Evolutionary conservation across 129 eudicot genomes (phyloP), one percentile per base, ranked within the genome.

Genomic region (Lactuca sativa): DNA sequence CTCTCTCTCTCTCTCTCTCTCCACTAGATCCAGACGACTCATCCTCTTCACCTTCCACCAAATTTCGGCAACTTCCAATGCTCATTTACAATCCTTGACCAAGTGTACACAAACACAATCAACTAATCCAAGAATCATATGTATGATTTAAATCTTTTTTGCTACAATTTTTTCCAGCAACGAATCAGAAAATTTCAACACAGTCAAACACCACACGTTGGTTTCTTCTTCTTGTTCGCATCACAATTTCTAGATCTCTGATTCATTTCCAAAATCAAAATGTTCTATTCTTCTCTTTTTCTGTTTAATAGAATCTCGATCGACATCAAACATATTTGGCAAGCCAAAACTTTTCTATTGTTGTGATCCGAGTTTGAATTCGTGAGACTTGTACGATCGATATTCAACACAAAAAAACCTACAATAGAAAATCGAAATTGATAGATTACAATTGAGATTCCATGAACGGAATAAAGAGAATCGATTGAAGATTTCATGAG

Each of bases 321-420:
- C 7, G 97, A 79, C 66, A 66, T 63, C 13, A 97, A 90, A 61
- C 97, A 95, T 0, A 67, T 78, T 30, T 90, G 91, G 44, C 99
- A 95, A 0, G 90, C 89, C 16, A 85, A 6, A 7, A 95, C 96
- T 60, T 81, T 90, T 66, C 99, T 81, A 88, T 84, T 90, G 16
- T 83, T 82, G 74, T 59, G 76, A 70, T 92, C 90, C 17, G 96
- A 63, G 51, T 92, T 89, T 7, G 96, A 82, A 33, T 1, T 81
- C 79, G 69, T 89, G 96, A n/a, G 96, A 81, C 62, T 86, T 89
- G 83, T 67, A 79, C 17, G 95, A 84, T 69, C 92, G 78, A 58
- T 92, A 95, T 11, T 92, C 96, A 10, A 89, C 31, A 40, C 98
- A 92, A 37, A 21, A 86, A 92, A 21, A 85, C 88, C 97, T 91